A percentile compares a stretch with the other conserved stretches of the same genome.
Evolutionary conservation across 768 basidiomycete genomes (phyloP).

Genomic region (Boletus subparvulus): DNA sequence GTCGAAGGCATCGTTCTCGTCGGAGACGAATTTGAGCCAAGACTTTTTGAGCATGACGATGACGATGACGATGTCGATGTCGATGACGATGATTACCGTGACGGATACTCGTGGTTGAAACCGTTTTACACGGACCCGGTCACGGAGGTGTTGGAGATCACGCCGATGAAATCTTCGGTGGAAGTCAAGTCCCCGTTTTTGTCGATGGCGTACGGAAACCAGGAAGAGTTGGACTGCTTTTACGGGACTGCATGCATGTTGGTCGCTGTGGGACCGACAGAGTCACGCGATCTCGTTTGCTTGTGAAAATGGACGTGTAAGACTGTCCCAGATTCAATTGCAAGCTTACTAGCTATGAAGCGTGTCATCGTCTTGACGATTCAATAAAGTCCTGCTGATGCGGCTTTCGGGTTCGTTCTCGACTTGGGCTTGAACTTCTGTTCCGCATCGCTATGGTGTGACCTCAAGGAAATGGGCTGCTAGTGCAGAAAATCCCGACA

Average conservation of each 20-base stretch:
- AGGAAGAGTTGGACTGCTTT: constrained; percentile 2
- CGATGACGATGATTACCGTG: no score
- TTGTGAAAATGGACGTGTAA: not conserved
- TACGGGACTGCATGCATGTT: constrained; percentile 19
- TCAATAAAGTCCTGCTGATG: no score
- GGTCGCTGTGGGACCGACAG: constrained; percentile 1
- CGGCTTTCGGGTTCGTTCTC: no score
- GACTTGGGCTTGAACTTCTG: no score
- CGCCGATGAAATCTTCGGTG: constrained; percentile 10
- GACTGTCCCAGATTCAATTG: not conserved
- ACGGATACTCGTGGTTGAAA: not conserved
- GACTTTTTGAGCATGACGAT: not conserved
- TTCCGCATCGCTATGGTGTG: no score
- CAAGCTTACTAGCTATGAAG: not conserved
- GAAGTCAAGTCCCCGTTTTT: not conserved
- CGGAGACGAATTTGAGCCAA: not conserved
- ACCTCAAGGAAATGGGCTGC: no score
- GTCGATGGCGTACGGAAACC: constrained; percentile 2
- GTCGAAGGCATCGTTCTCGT: constrained; percentile 3
- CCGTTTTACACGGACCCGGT: not conserved
- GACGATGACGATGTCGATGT: no score
- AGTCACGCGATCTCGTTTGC: not conserved
- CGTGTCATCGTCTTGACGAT: not conserved
- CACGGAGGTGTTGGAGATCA: constrained; percentile 11
- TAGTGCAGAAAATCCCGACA: no score